phyloP scores from a whole-genome alignment of 768 basidiomycete species.

The Guyanaporus albipodus region DNA sequence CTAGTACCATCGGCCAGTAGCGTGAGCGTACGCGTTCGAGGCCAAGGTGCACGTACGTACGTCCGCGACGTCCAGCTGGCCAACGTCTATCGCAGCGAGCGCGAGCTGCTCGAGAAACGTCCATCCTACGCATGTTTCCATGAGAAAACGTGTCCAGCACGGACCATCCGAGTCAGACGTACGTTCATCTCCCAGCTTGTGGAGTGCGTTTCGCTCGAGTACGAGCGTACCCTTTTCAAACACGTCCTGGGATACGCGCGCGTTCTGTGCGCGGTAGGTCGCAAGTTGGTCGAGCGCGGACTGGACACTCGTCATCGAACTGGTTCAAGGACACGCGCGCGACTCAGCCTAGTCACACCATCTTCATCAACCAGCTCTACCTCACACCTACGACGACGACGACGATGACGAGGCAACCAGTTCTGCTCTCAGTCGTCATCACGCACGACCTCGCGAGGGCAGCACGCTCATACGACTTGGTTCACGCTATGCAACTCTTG shows the following conservation, averaged over 20 bases:
- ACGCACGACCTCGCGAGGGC: slow-evolving; percentile 46
- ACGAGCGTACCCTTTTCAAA: slow-evolving; percentile 51
- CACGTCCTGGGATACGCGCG: slow-evolving; percentile 53
- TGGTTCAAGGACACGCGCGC: not conserved
- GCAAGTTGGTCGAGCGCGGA: slow-evolving; percentile 51
- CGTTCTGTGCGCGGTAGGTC: slow-evolving; percentile 48
- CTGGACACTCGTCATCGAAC: slow-evolving; percentile 41
- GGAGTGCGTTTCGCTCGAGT: slow-evolving; percentile 43
- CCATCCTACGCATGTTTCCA: slow-evolving; percentile 51
- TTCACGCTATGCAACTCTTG: slow-evolving; percentile 40
- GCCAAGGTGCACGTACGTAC: slow-evolving; percentile 40
- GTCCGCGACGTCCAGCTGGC: slow-evolving; percentile 67
- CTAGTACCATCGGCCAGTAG: slow-evolving; percentile 11
- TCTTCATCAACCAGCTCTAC: slow-evolving; percentile 48
- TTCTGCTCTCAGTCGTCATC: slow-evolving; percentile 50
- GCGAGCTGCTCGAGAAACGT: slow-evolving; percentile 76
- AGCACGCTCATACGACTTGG: slow-evolving; percentile 51
- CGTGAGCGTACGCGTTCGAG: slow-evolving; percentile 6
- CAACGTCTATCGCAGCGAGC: slow-evolving; percentile 74
- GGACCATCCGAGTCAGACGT: slow-evolving; percentile 3
- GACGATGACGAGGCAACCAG: slow-evolving; percentile 42
- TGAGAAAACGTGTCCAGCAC: not conserved
- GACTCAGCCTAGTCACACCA: slow-evolving; percentile 21
- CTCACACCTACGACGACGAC: slow-evolving; percentile 35
- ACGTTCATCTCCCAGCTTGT: slow-evolving; percentile 58